These are phyloP conservation scores for Lentithecium fluviatile DNA, from an alignment of 495 filamentous ascomycete genomes.

Conservation along the genomic window DNA sequence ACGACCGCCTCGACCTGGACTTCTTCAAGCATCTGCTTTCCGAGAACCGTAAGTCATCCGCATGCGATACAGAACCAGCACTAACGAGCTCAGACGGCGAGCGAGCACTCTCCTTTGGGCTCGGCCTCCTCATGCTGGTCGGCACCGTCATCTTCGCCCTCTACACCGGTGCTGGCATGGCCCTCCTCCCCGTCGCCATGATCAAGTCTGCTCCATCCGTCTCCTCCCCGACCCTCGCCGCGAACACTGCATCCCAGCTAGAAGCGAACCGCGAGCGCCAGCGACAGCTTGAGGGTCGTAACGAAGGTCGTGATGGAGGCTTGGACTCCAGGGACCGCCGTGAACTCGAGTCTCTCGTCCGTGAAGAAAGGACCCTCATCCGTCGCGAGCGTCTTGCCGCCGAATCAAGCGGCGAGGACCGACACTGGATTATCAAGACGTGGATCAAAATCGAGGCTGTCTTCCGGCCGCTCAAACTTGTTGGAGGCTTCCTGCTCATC, in stretches of 20 bases:
- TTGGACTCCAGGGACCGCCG: constrained; percentile 80
- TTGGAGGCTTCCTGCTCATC: constrained; percentile 78
- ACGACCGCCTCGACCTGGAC: constrained; percentile 70
- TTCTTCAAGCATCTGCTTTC: constrained; percentile 83
- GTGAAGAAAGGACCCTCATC: constrained; percentile 89
- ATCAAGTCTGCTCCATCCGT: constrained; percentile 87
- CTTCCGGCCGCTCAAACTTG: constrained; percentile 77
- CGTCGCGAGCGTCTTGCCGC: constrained; percentile 83
- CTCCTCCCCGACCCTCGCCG: constrained; percentile 70
- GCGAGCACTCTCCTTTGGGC: constrained; percentile 81
- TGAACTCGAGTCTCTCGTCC: constrained; percentile 79
- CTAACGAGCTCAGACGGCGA: constrained; percentile 65
- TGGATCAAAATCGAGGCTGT: constrained; percentile 79
- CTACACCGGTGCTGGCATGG: constrained; percentile 86
- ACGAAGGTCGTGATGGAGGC: constrained; percentile 68
- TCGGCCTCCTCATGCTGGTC: constrained; percentile 80
- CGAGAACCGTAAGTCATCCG: constrained; percentile 66
- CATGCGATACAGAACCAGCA: constrained; percentile 4
- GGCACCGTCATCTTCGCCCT: constrained; percentile 81
- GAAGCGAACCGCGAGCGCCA: constrained; percentile 88
- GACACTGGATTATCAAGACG: constrained; percentile 62
- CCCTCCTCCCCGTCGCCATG: constrained; percentile 80
- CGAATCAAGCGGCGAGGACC: constrained; percentile 72
- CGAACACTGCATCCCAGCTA: constrained; percentile 73
- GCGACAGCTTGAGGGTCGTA: constrained; percentile 83